These are phyloP conservation scores for Trichoderma brevicompactum DNA, from an alignment of 2,329 filamentous ascomycete species.

Conservation along the genomic window DNA sequence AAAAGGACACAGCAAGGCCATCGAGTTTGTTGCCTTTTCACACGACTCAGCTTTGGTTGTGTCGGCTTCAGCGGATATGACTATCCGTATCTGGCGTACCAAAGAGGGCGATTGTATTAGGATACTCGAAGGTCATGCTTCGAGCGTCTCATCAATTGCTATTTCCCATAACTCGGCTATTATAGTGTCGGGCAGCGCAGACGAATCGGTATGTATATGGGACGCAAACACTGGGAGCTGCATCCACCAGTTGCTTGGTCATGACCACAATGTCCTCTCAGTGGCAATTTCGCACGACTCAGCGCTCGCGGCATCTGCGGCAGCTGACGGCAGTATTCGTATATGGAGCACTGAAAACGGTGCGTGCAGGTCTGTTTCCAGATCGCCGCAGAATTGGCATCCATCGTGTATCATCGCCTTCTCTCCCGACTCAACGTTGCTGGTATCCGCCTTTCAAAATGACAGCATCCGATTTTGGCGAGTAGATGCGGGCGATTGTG, in stretches of 20 bases:
- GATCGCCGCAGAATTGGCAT: too few species aligned
- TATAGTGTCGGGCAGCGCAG: not conserved
- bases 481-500: not conserved
- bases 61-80: not conserved
- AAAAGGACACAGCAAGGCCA: not conserved
- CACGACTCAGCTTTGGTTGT: not conserved
- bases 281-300: not conserved
- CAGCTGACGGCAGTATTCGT: not conserved
- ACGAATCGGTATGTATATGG: not conserved
- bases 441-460: not conserved
- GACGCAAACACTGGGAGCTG: not conserved
- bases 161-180: not conserved
- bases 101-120: not conserved
- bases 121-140: not conserved
- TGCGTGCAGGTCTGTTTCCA: too few species aligned
- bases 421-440: not conserved
- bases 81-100: not conserved
- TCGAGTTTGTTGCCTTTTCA: not conserved
- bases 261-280: too few species aligned
- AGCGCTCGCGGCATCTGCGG: not conserved
- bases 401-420: not conserved
- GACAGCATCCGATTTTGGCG: not conserved
- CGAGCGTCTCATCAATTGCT: accelerated
- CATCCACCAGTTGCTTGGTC: not conserved
- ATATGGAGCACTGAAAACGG: not conserved